Evolutionary conservation across 352 stramenopile species (phyloP).

Genomic region (Peronospora belbahrii): DNA sequence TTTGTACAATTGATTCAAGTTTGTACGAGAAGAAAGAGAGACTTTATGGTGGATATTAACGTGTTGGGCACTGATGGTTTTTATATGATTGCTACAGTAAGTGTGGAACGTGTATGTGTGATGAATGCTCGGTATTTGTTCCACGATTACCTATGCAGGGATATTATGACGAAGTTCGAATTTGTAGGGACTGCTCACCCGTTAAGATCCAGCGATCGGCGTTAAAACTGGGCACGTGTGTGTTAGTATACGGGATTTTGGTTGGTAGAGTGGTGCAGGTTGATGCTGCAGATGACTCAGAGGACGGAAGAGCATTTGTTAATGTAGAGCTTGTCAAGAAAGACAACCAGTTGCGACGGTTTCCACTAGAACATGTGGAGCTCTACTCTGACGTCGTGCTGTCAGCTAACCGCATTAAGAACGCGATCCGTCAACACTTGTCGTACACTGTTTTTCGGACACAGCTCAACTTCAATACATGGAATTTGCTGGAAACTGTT

Average conservation of each 20-base stretch:
- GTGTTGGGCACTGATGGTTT: not conserved
- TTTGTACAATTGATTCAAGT: no score
- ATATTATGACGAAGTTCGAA: slow-evolving; percentile 78
- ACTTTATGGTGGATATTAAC: slow-evolving; percentile 1
- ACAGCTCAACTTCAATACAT: slow-evolving; percentile 82
- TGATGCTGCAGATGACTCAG: slow-evolving; percentile 51
- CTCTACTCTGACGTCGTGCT: slow-evolving; percentile 72
- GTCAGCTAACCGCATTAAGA: slow-evolving; percentile 80
- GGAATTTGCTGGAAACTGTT: slow-evolving; percentile 73
- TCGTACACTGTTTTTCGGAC: slow-evolving; percentile 71
- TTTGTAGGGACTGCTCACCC: slow-evolving; percentile 74
- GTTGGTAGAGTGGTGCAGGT: slow-evolving; percentile 53
- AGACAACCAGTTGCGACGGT: slow-evolving; percentile 32
- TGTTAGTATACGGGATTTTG: slow-evolving; percentile 73
- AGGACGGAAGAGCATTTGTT: slow-evolving; percentile 45
- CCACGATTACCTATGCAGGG: slow-evolving; percentile 70
- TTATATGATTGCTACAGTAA: slow-evolving; percentile 29
- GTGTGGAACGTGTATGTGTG: slow-evolving; percentile 78
- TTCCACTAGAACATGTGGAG: slow-evolving; percentile 65
- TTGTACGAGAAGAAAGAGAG: no score
- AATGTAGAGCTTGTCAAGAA: slow-evolving; percentile 52
- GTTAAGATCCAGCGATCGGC: slow-evolving; percentile 61
- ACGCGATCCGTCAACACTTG: slow-evolving; percentile 56
- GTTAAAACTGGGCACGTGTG: slow-evolving; percentile 55
- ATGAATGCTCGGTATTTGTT: slow-evolving; percentile 76